Base-by-base conservation (phyloP, 169 alveolate species). In the Cryptosporidium canis region DNA sequence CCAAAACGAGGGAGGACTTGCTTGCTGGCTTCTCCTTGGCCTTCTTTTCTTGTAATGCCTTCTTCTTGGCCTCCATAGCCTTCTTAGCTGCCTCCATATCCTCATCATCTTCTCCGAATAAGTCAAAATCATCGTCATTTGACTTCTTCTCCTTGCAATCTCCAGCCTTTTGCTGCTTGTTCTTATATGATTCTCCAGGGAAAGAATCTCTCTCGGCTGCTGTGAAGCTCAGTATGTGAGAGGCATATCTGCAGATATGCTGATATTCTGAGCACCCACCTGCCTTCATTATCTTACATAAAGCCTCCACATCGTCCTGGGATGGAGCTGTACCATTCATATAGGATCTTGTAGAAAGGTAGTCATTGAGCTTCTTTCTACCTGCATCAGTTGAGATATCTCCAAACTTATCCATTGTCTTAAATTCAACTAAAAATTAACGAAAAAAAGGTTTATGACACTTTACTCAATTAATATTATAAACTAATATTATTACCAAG, bases 1-100 rank as follows among this genome's bases (percentile, higher is more conserved):
- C 97, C 64, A 94, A 91, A 85, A 95, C 90, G 58, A 95, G 92
- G 61, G 93, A 90, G 24, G 96, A 91, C 90, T 94, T 94, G 51
- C 94, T 96, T 83, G 95, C 92, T 65, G 92, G 93, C 24, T 85
- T 94, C 37, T 85, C 94, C 44, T 90, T 90, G 58, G 85, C 91
- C 47, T 87, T 72, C 64, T 91, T 70, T 18, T 85, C 92, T 39
- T 77, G 87, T 27, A 77, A 58, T 27, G 87, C 87, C 72, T 77
- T 77, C 65, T 85, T 83, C 65, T 90, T 92, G 21, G 90, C 92
- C 63, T 90, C 92, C 85, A 93, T 92, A 44, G 92, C 90, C 66
- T 90, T 90, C 51, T 91, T 91, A 47, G 87, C 92, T 41, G 67
- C 95, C 37, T 63, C 90, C 45, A 44, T 24, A 27, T 82, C 67